Conservation (phyloP, 2,329 filamentous ascomycete genomes). For the Calonectria pseudoreteaudii region DNA sequence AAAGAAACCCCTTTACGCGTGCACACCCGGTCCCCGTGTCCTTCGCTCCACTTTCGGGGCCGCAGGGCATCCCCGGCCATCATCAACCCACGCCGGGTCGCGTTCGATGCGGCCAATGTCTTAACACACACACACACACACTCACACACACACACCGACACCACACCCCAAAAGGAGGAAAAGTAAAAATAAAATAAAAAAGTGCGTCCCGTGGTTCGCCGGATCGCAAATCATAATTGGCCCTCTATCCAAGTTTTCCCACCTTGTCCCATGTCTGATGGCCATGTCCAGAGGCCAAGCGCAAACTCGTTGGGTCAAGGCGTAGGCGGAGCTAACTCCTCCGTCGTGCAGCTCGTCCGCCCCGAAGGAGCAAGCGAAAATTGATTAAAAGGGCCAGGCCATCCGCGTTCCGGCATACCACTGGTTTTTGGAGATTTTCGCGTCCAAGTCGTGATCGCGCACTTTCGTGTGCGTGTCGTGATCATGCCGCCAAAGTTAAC, state of each 20-base stretch:
- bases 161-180: not conserved
- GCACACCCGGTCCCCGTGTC: constrained; percentile 13
- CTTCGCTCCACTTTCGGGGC: constrained; percentile 1
- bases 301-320: not conserved
- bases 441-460: constrained; percentile 26
- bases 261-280: not conserved
- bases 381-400: constrained; percentile 40
- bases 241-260: constrained; percentile 7
- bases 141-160: not conserved
- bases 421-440: constrained; percentile 23
- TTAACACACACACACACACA: not conserved
- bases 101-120: constrained; percentile 34
- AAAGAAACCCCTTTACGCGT: constrained; percentile 18
- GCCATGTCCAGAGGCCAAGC: constrained; percentile 15
- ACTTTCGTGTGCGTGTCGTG: constrained; percentile 33
- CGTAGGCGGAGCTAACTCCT: not conserved
- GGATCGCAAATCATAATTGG: constrained; percentile 13
- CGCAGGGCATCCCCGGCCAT: constrained; percentile 15
- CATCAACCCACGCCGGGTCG: constrained; percentile 24
- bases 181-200: not conserved
- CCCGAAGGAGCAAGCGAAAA: not conserved
- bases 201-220: not conserved
- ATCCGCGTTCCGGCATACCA: constrained; percentile 31
- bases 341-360: not conserved
- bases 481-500: not conserved